A percentile compares a stretch with the other conserved stretches of the same genome.
These are phyloP conservation scores for Trichoderma koningiopsis DNA, from an alignment of 2,329 filamentous ascomycete species.

Conservation along the genomic window DNA sequence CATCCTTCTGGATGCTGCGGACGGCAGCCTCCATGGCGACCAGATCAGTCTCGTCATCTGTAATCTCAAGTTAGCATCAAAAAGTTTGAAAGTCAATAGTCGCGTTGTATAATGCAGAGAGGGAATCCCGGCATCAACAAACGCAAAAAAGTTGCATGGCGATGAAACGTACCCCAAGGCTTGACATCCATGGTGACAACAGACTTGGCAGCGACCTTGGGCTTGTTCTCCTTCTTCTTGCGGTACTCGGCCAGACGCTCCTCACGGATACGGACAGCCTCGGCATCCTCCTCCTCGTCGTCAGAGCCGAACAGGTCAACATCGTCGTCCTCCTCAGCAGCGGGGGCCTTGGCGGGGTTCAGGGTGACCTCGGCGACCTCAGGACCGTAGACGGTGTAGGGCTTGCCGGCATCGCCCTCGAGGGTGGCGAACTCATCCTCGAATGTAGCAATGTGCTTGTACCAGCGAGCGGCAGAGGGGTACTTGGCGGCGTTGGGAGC, in stretches of 20 bases:
- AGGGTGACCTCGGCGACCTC: constrained; percentile 74
- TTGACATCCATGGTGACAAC: constrained; percentile 95
- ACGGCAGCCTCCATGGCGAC: constrained; percentile 77
- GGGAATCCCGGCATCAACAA: neutral
- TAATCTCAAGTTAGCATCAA: constrained; percentile 1
- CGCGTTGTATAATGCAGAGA: neutral
- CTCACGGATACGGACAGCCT: constrained; percentile 81
- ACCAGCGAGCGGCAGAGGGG: constrained; percentile 95
- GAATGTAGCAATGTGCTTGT: constrained; percentile 96
- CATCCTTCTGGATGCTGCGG: constrained; percentile 83
- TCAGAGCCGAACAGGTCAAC: constrained; percentile 93
- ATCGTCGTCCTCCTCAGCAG: constrained; percentile 74
- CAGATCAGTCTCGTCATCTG: constrained; percentile 94
- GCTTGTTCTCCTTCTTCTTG: constrained; percentile 95
- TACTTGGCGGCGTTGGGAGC: constrained; percentile 81
- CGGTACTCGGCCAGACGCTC: constrained; percentile 91
- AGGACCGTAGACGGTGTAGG: constrained; percentile 88
- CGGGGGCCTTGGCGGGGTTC: constrained; percentile 83
- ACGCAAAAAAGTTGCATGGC: neutral
- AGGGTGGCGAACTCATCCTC: constrained; percentile 91
- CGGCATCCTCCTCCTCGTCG: constrained; percentile 90
- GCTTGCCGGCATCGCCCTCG: constrained; percentile 85
- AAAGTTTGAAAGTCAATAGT: rapidly evolving
- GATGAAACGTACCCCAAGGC: constrained; percentile 84
- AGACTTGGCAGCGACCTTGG: constrained; percentile 92